These are phyloP conservation scores for Jatropha curcas DNA, from an alignment of 345 rosid genomes.

Conservation along the genomic window DNA sequence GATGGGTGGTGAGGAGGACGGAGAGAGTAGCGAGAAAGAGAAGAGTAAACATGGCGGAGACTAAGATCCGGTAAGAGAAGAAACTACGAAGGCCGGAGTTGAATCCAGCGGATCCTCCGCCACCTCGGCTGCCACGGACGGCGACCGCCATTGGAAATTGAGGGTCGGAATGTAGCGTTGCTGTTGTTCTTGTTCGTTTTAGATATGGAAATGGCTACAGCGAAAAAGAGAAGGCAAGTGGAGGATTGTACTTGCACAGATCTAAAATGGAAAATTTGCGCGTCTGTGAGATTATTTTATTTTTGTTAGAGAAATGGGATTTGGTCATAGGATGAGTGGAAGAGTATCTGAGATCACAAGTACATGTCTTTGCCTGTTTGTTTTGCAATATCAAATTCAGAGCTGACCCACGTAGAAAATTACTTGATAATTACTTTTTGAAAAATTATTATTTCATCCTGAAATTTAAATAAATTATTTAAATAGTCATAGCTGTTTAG, in stretches of 20 bases:
- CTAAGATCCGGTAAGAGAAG: conserved; percentile 74
- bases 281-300: too few species aligned
- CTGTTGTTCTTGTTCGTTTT: not conserved
- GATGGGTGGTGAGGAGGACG: conserved; percentile 61
- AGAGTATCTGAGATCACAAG: too few species aligned
- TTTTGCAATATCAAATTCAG: too few species aligned
- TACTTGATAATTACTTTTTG: too few species aligned
- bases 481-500: too few species aligned
- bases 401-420: too few species aligned
- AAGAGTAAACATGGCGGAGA: conserved; percentile 79
- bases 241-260: not conserved
- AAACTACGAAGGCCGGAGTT: conserved; percentile 52
- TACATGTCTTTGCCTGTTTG: too few species aligned
- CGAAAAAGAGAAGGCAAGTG: too few species aligned
- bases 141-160: conserved; percentile 63
- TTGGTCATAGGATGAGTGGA: too few species aligned
- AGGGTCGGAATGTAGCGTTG: not conserved
- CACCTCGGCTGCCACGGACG: conserved; percentile 68
- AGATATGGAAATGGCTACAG: not conserved
- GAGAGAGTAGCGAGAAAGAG: conserved; percentile 80
- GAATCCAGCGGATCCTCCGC: conserved; percentile 45
- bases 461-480: too few species aligned
- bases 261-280: not conserved
- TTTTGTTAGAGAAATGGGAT: too few species aligned
- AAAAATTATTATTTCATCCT: too few species aligned